A percentile compares a stretch with the other conserved stretches of the same genome.
Conservation (phyloP, 148 eudicot species). For the Amaranthus hypochondriacus region DNA sequence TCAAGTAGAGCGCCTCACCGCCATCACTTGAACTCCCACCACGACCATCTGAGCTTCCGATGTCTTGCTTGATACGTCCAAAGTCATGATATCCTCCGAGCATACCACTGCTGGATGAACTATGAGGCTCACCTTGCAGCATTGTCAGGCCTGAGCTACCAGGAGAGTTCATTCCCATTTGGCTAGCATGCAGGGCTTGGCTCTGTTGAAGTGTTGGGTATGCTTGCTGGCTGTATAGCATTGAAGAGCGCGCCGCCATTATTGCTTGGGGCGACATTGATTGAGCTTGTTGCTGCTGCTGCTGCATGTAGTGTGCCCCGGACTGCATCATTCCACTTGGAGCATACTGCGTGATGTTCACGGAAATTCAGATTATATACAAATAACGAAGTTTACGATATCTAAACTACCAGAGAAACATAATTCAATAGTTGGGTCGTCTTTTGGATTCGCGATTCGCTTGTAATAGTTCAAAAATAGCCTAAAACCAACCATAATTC, state of each 20-base stretch:
- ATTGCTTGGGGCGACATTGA: slow-evolving; percentile 70
- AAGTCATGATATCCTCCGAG: slow-evolving; percentile 52
- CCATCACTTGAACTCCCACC: slow-evolving; percentile 42
- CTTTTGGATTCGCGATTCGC: too few species aligned
- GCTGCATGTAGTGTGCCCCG: slow-evolving; percentile 70
- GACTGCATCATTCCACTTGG: slow-evolving; percentile 55
- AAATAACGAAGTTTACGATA: too few species aligned
- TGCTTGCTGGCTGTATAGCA: slow-evolving; percentile 82
- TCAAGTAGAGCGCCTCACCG: slow-evolving; percentile 69
- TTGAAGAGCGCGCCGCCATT: slow-evolving; percentile 86
- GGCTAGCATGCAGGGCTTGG: slow-evolving; percentile 52
- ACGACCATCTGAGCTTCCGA: slow-evolving; percentile 46
- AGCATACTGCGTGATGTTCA: slow-evolving; percentile 35
- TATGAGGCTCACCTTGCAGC: slow-evolving; percentile 62
- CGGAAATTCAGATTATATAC: neutral
- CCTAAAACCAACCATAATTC: too few species aligned
- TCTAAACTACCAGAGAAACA: too few species aligned
- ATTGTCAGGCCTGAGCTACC: slow-evolving; percentile 59
- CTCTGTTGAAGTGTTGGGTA: slow-evolving; percentile 71
- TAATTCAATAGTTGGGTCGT: too few species aligned
- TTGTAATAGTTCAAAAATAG: too few species aligned
- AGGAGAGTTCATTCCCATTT: slow-evolving; percentile 66
- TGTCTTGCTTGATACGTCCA: slow-evolving; percentile 58
- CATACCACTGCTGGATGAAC: slow-evolving; percentile 22
- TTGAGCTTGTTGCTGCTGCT: slow-evolving; percentile 69